A percentile compares a stretch with the other conserved stretches of the same genome.
Evolutionary conservation across 345 rosid species (phyloP).

Genomic region (Arabis alpina): DNA sequence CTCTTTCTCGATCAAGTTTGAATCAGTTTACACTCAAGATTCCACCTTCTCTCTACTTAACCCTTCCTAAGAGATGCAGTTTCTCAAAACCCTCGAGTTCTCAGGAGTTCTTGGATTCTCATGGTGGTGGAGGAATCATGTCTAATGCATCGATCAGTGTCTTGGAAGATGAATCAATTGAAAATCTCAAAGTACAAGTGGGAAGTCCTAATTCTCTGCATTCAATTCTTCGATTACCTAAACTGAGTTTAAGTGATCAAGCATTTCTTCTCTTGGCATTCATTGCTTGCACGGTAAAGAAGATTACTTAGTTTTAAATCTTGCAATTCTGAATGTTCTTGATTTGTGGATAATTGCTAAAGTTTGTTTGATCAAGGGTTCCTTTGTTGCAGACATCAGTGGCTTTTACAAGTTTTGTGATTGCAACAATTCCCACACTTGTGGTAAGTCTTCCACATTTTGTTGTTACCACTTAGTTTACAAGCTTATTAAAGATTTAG

Average conservation of each 20-base stretch:
- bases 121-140: slow-evolving; percentile 15
- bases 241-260: slow-evolving; percentile 66
- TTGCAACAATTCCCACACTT: slow-evolving; percentile 83
- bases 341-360: neutral
- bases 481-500: neutral
- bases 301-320: too few species aligned
- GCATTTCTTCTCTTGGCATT: slow-evolving; percentile 78
- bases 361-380: slow-evolving; percentile 26
- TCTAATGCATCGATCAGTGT: slow-evolving; percentile 36
- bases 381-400: slow-evolving; percentile 68
- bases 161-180: slow-evolving; percentile 41
- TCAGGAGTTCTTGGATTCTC: slow-evolving; percentile 2
- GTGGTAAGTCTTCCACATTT: slow-evolving; percentile 55
- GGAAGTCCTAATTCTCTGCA: slow-evolving; percentile 54
- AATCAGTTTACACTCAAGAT: slow-evolving; percentile 32
- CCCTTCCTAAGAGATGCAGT: slow-evolving; percentile 30
- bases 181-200: slow-evolving; percentile 54
- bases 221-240: slow-evolving; percentile 45
- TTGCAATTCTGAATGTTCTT: too few species aligned
- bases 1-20: slow-evolving; percentile 26
- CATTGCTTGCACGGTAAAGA: slow-evolving; percentile 77
- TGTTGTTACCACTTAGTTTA: neutral
- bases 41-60: slow-evolving; percentile 33
- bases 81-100: slow-evolving; percentile 40
- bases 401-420: slow-evolving; percentile 77